These are phyloP conservation scores for Malassezia restricta DNA, from an alignment of 1,284 basidiomycete species.

Conservation along the genomic window DNA sequence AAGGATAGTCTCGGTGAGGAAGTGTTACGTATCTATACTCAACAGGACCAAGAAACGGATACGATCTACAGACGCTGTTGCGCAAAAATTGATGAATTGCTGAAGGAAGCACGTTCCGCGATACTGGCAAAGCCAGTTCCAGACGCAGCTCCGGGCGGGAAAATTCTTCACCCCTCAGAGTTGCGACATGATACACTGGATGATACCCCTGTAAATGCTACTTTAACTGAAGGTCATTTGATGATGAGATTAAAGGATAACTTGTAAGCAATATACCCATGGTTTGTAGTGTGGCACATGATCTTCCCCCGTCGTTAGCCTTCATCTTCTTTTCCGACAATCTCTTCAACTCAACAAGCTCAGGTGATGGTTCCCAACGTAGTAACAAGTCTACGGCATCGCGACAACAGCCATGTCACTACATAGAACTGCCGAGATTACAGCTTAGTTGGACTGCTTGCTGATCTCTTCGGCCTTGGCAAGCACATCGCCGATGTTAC, in stretches of 20 bases:
- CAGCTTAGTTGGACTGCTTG: slow-evolving; percentile 55
- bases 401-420: not conserved
- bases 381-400: not conserved
- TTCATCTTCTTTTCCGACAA: too few relatives aligned
- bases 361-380: not conserved
- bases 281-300: too few relatives aligned
- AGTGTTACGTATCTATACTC: slow-evolving; percentile 1
- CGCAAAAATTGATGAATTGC: slow-evolving; percentile 23
- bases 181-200: not conserved
- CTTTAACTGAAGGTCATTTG: not conserved
- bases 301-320: too few relatives aligned
- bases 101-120: slow-evolving; percentile 23
- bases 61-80: slow-evolving; percentile 28
- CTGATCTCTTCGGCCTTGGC: slow-evolving; percentile 89
- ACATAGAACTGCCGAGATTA: not conserved
- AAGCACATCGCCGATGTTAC: slow-evolving; percentile 88
- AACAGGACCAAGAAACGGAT: slow-evolving; percentile 30
- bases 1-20: not conserved
- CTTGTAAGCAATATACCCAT: too few relatives aligned
- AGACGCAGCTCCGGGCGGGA: slow-evolving; percentile 14
- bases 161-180: slow-evolving; percentile 35
- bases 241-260: too few relatives aligned
- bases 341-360: too few relatives aligned
- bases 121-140: slow-evolving; percentile 20
- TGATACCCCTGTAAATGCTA: not conserved